Conservation (phyloP, 169 alveolate species). For the Plasmodium cynomolgi region DNA sequence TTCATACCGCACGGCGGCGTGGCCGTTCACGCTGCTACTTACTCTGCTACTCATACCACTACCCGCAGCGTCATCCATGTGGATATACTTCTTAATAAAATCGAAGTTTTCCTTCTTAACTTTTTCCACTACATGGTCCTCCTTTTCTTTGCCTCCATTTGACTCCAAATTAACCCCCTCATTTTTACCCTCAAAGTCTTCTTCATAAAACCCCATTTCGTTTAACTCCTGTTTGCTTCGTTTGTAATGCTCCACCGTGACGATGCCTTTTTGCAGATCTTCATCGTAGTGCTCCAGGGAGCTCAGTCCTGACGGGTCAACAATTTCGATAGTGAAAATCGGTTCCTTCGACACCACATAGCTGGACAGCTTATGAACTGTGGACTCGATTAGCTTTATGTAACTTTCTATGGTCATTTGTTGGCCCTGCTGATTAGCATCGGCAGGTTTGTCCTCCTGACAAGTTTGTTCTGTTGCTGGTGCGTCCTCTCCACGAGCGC, state of each 20-base stretch:
- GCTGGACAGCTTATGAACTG: conserved; percentile 21
- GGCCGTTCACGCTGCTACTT: not conserved
- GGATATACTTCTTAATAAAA: conserved; percentile 59
- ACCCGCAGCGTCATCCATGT: conserved; percentile 2
- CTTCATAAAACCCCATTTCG: conserved; percentile 88
- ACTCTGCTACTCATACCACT: not conserved
- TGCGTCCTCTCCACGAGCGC: not conserved
- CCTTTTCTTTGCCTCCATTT: not conserved
- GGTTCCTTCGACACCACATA: conserved; percentile 53
- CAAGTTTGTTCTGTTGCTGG: not conserved
- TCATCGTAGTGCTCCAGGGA: conserved; percentile 85
- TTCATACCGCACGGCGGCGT: conserved; percentile 23
- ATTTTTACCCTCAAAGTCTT: conserved; percentile 74
- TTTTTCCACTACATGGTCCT: not conserved
- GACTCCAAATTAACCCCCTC: not conserved
- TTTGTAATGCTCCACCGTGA: conserved; percentile 80
- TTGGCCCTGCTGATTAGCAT: not conserved
- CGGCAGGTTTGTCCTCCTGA: not conserved
- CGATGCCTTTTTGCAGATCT: conserved; percentile 78
- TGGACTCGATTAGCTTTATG: conserved; percentile 56
- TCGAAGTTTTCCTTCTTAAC: conserved; percentile 69
- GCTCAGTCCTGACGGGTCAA: conserved; percentile 95
- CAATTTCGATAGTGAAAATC: conserved; percentile 90
- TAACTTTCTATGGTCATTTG: conserved; percentile 70
- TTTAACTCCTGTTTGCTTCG: conserved; percentile 85